These are phyloP conservation scores for Plasmodium yoelii DNA, from an alignment of 169 alveolate genomes.

Conservation along the genomic window DNA sequence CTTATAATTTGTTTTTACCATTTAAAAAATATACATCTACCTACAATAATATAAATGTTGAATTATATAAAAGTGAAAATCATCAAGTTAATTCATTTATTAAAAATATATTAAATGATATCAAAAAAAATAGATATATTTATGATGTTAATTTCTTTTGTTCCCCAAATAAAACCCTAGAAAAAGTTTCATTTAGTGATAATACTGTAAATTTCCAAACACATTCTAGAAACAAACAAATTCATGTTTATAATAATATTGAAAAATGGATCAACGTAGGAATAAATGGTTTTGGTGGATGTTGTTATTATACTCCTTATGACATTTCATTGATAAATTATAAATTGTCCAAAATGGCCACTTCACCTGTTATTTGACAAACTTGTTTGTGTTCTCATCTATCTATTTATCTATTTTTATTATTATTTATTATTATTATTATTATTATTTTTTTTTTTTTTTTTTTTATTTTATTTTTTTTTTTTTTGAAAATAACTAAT, in stretches of 20 bases:
- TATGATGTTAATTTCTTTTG: slow-evolving; percentile 49
- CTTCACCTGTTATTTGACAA: no score
- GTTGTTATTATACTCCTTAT: slow-evolving; percentile 54
- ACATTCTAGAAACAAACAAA: not conserved
- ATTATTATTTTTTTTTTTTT: no score
- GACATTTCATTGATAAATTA: slow-evolving; percentile 50
- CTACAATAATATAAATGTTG: slow-evolving; percentile 7
- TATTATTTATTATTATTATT: no score
- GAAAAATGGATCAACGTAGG: slow-evolving; percentile 34
- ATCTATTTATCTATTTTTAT: no score
- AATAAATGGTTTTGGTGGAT: slow-evolving; percentile 60
- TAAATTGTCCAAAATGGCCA: not conserved
- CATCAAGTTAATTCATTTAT: not conserved
- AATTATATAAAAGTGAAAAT: slow-evolving; percentile 24
- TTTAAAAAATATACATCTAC: slow-evolving; percentile 13
- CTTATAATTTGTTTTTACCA: slow-evolving; percentile 28
- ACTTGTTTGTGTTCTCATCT: no score
- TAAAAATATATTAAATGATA: slow-evolving; percentile 3
- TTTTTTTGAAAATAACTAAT: not conserved
- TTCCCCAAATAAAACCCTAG: slow-evolving; percentile 49
- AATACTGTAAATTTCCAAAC: slow-evolving; percentile 2
- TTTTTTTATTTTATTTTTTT: no score
- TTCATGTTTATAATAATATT: slow-evolving; percentile 33
- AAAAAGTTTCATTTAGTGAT: slow-evolving; percentile 11
- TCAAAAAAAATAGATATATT: slow-evolving; percentile 38